A percentile compares a stretch with the other conserved stretches of the same genome.
phyloP scores from a whole-genome alignment of 2,329 filamentous ascomycete species.

The Xylariaceae sp. region DNA sequence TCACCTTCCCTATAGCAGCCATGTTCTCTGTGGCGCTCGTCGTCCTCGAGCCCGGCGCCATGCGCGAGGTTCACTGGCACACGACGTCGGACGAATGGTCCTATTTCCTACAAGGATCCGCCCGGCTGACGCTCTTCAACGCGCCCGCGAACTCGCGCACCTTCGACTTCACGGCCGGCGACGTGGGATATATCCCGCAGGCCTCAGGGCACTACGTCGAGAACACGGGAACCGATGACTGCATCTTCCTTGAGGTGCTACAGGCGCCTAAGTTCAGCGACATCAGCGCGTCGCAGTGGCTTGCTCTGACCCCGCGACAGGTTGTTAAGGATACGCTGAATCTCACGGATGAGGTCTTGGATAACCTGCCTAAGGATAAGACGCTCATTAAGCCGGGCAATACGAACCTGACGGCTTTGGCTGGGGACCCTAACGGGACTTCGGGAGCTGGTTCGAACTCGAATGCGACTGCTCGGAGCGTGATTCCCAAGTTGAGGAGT shows the following conservation, averaged over 20 bases:
- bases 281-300: constrained; percentile 55
- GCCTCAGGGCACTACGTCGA: constrained; percentile 57
- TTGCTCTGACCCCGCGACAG: constrained; percentile 54
- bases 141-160: constrained; percentile 49
- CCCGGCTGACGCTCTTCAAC: constrained; percentile 52
- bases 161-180: constrained; percentile 57
- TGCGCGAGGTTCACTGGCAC: constrained; percentile 64
- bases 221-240: constrained; percentile 54
- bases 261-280: constrained; percentile 50
- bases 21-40: constrained; percentile 55
- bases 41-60: constrained; percentile 56
- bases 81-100: constrained; percentile 57
- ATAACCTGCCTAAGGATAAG: constrained; percentile 38
- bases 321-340: constrained; percentile 55
- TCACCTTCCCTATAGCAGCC: constrained; percentile 52
- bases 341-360: constrained; percentile 34
- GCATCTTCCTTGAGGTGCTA: constrained; percentile 58
- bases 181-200: constrained; percentile 56
- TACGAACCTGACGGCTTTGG: constrained; percentile 32
- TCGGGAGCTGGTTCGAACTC: too few relatives aligned
- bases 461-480: not conserved
- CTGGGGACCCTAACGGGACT: constrained; percentile 2
- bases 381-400: constrained; percentile 41
- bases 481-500: too few relatives aligned
- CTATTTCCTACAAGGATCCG: constrained; percentile 55